Conservation (phyloP, 345 rosid genomes). For the Lagerstroemia speciosa region DNA sequence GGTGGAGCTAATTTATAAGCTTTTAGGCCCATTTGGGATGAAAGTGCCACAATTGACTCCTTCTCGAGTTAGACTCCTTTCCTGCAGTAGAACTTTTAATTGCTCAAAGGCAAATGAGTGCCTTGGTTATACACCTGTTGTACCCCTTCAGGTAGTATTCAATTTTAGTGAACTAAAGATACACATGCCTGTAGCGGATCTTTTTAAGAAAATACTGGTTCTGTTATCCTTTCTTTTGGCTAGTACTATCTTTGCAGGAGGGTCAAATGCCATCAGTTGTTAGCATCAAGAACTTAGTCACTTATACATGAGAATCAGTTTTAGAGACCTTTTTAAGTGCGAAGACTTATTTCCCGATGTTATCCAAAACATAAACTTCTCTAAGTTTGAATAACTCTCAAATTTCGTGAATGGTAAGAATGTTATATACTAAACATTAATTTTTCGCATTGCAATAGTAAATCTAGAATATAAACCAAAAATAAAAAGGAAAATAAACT, state of each 20-base stretch:
- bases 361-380: too few species aligned
- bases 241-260: not conserved
- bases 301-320: not conserved
- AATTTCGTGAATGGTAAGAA: not conserved
- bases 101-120: constrained; percentile 74
- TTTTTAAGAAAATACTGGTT: not conserved
- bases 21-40: constrained; percentile 84
- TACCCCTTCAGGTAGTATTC: constrained; percentile 66
- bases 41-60: constrained; percentile 82
- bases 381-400: not conserved
- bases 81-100: constrained; percentile 67
- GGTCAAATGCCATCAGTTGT: not conserved
- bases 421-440: not conserved
- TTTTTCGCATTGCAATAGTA: not conserved
- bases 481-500: not conserved
- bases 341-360: not conserved
- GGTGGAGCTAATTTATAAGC: constrained; percentile 54
- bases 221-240: not conserved
- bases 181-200: constrained; percentile 1
- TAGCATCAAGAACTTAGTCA: not conserved
- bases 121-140: constrained; percentile 70
- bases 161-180: constrained; percentile 6
- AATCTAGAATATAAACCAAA: not conserved
- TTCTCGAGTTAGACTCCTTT: constrained; percentile 80
- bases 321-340: not conserved